Evolutionary conservation across 495 filamentous ascomycete genomes (phyloP).

Genomic region (Penicillium psychrofluorescens): DNA sequence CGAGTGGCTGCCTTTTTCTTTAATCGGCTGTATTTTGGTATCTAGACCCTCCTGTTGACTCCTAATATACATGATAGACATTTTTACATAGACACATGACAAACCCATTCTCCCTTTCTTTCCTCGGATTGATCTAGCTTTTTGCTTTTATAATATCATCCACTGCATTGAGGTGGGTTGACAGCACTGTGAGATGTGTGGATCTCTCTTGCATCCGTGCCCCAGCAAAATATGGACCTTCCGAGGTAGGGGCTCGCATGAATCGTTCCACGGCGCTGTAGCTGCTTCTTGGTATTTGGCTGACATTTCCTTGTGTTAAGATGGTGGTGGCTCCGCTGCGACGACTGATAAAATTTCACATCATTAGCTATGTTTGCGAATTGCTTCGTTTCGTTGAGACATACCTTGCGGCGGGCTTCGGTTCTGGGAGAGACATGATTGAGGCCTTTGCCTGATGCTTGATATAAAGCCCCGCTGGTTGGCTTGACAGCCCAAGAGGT

Average conservation of each 20-base stretch:
- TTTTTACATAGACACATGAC: neutral
- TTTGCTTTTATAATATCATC: conserved; percentile 25
- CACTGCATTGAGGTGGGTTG: conserved; percentile 27
- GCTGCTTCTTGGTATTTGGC: conserved; percentile 20
- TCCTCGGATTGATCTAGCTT: conserved; percentile 6
- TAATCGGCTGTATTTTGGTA: neutral
- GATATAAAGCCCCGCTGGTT: neutral
- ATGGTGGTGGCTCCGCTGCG: conserved; percentile 12
- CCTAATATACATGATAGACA: conserved; percentile 19
- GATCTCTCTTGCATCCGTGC: conserved; percentile 28
- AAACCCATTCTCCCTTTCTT: conserved; percentile 2
- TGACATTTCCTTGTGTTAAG: conserved; percentile 26
- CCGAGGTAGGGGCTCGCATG: conserved; percentile 23
- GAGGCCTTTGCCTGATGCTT: neutral
- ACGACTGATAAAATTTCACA: conserved; percentile 1
- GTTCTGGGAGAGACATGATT: conserved; percentile 15
- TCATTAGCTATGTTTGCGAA: conserved; percentile 2
- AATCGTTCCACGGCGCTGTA: conserved; percentile 25
- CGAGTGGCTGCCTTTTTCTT: conserved; percentile 3
- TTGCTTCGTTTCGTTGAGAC: neutral
- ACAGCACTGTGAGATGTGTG: conserved; percentile 23
- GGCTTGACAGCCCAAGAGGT: neutral
- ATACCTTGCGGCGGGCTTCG: conserved; percentile 3
- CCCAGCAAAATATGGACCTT: conserved; percentile 32
- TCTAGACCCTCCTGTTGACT: neutral